These are phyloP conservation scores for Penicillium ucsense DNA, from an alignment of 495 filamentous ascomycete genomes.

Conservation along the genomic window DNA sequence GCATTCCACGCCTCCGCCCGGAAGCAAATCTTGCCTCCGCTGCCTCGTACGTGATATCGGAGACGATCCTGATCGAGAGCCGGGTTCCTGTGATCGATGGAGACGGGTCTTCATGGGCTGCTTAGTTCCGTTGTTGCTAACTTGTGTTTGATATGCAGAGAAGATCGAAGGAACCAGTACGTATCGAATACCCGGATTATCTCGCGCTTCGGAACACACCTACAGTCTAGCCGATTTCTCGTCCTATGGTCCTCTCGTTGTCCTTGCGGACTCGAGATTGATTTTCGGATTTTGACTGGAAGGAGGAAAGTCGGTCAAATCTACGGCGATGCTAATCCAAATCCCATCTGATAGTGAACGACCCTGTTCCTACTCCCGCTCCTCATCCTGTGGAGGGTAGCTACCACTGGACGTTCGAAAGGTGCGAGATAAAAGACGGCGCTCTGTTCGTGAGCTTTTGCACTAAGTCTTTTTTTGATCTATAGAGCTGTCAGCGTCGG, in stretches of 20 bases:
- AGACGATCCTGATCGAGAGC: not conserved
- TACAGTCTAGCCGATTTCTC: constrained; percentile 2
- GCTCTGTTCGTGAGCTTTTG: not conserved
- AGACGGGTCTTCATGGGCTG: not conserved
- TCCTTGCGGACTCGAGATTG: no score
- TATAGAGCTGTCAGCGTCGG: constrained; percentile 58
- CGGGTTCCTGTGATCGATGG: not conserved
- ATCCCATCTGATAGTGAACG: constrained; percentile 55
- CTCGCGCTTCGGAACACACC: not conserved
- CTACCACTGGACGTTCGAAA: constrained; percentile 98
- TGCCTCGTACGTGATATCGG: constrained; percentile 49
- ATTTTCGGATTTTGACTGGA: no score
- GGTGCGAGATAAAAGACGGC: constrained; percentile 34
- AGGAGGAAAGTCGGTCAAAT: not conserved
- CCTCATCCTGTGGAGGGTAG: constrained; percentile 71
- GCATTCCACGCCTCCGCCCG: constrained; percentile 65
- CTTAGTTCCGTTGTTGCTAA: constrained; percentile 11
- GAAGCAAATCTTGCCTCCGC: constrained; percentile 57
- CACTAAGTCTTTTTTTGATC: constrained; percentile 2
- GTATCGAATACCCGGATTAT: constrained; percentile 12
- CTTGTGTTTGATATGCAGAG: constrained; percentile 42
- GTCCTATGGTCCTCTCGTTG: not conserved
- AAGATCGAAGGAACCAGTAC: constrained; percentile 69
- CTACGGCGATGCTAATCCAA: not conserved
- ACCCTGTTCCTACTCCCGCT: constrained; percentile 66